These are phyloP conservation scores for Prunus fruticosa DNA, from an alignment of 306 rosid species.

Conservation along the genomic window DNA sequence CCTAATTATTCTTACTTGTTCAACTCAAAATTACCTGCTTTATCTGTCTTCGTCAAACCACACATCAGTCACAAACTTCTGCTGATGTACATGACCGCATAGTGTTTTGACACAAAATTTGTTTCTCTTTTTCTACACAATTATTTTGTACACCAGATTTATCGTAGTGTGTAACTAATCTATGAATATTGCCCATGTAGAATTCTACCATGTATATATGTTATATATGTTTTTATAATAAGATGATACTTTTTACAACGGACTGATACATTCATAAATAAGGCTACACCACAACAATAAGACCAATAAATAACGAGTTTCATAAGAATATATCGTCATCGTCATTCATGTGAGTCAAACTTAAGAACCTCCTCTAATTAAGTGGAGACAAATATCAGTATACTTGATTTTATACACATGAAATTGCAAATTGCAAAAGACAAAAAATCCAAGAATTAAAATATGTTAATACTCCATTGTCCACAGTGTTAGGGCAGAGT, in stretches of 20 bases:
- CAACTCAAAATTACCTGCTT: conserved; percentile 26
- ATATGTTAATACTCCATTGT: background rate
- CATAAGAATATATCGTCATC: no score
- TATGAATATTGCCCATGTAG: background rate
- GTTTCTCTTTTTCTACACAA: conserved; percentile 3
- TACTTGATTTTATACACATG: no score
- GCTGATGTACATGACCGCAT: conserved; percentile 19
- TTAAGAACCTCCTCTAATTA: accelerated
- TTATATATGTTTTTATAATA: no score
- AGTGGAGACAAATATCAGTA: no score
- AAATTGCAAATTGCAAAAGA: conserved; percentile 1
- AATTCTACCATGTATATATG: no score
- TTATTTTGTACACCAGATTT: conserved; percentile 3
- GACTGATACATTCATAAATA: no score
- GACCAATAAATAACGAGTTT: accelerated
- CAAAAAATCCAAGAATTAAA: conserved; percentile 17
- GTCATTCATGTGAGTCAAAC: no score
- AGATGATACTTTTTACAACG: no score
- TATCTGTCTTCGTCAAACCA: conserved; percentile 20
- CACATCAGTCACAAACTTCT: conserved; percentile 30
- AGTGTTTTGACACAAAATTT: conserved; percentile 1
- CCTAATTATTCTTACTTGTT: conserved; percentile 55
- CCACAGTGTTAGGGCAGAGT: conserved; percentile 16
- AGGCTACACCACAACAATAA: no score
- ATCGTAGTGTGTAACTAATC: background rate